Evolutionary conservation across 352 stramenopile species (phyloP).

Genomic region (Globisporangium paroecandrum): DNA sequence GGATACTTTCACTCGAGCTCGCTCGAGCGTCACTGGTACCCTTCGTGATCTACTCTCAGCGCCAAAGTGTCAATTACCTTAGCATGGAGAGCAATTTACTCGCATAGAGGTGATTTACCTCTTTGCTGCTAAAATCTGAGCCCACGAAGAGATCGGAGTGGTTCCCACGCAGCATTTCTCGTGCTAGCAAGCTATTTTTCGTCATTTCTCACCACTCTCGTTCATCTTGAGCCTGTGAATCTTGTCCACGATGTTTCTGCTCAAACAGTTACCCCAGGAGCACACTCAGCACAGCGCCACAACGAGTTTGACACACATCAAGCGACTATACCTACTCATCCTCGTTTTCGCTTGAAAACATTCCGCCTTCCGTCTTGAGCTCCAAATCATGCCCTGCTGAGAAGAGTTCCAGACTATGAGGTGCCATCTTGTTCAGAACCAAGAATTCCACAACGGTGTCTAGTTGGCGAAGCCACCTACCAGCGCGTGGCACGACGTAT

Average conservation of each 20-base stretch:
- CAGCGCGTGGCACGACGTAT: conserved; percentile 17
- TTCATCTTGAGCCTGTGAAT: conserved; percentile 7
- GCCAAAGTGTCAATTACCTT: not conserved
- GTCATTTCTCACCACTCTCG: not conserved
- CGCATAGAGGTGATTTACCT: conserved; percentile 2
- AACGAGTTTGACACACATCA: not conserved
- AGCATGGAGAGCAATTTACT: not conserved
- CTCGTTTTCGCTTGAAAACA: conserved; percentile 32
- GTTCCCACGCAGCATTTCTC: not conserved
- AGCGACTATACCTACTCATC: conserved; percentile 22
- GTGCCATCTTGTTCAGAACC: not conserved
- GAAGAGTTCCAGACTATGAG: not conserved
- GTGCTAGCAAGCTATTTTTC: not conserved
- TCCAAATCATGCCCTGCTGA: not conserved
- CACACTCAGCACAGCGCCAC: not conserved
- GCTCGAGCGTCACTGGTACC: conserved; percentile 3
- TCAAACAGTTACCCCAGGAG: not conserved
- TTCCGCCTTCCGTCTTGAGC: not conserved
- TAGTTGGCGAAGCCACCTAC: not conserved
- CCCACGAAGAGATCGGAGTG: conserved; percentile 6
- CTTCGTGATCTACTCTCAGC: not conserved
- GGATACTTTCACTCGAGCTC: conserved; percentile 18
- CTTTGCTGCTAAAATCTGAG: not conserved
- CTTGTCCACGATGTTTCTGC: conserved; percentile 7
- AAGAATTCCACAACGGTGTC: not conserved